phyloP scores from a whole-genome alignment of 257 asterid genomes.

The Thymus quinquecostatus region DNA sequence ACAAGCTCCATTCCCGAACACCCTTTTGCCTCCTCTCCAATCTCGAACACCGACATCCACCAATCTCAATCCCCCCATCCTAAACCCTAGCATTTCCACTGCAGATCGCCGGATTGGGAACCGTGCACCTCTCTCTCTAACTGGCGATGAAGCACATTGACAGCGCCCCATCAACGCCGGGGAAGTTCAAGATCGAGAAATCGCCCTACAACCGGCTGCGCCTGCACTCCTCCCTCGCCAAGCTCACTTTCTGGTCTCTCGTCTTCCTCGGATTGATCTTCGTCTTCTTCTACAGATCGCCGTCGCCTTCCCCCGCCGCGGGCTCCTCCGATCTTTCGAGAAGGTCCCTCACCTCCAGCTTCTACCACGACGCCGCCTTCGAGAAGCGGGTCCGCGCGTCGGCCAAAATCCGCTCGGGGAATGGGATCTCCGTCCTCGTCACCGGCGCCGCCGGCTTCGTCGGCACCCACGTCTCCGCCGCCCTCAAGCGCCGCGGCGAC shows the following conservation, averaged over 20 bases:
- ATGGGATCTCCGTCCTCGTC: constrained; percentile 87
- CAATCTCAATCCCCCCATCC: constrained; percentile 7
- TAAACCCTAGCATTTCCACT: constrained; percentile 44
- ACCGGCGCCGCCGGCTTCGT: constrained; percentile 99
- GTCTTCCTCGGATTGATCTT: constrained; percentile 83
- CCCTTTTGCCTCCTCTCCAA: constrained; percentile 30
- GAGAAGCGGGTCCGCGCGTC: constrained; percentile 76
- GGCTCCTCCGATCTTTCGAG: constrained; percentile 74
- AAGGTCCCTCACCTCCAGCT: constrained; percentile 78
- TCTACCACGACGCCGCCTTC: constrained; percentile 60
- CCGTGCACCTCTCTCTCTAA: constrained; percentile 21
- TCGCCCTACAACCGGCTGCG: constrained; percentile 71
- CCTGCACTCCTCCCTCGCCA: constrained; percentile 72
- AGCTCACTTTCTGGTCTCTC: constrained; percentile 90
- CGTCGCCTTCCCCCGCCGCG: constrained; percentile 53
- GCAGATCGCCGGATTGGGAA: constrained; percentile 32
- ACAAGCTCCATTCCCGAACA: constrained; percentile 28
- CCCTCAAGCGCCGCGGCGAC: constrained; percentile 95
- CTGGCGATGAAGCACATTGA: constrained; percentile 73
- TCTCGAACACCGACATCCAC: constrained; percentile 33
- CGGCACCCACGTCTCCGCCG: constrained; percentile 89
- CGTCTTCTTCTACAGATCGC: constrained; percentile 76
- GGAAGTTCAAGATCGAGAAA: constrained; percentile 98
- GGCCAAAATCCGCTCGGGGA: constrained; percentile 77
- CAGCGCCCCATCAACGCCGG: constrained; percentile 72